These are phyloP conservation scores for Hypoxylon crocopeplum DNA, from an alignment of 495 filamentous ascomycete genomes.

Conservation along the genomic window DNA sequence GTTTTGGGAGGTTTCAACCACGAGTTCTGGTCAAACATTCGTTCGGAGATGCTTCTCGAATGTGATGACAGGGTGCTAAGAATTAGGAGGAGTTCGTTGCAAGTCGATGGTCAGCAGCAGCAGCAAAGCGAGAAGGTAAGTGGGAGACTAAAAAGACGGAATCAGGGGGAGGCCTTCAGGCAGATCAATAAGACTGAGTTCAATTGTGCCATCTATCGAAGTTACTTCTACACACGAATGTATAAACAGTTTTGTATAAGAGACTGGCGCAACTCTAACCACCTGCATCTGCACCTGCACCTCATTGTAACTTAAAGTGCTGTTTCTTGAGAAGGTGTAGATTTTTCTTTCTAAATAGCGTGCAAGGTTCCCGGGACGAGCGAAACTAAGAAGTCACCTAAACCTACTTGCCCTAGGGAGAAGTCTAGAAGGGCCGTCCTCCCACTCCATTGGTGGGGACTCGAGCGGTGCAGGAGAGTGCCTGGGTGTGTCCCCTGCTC, in stretches of 20 bases:
- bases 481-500: constrained; percentile 1
- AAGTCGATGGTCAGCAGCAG: background rate
- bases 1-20: constrained; percentile 8
- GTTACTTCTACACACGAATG: too few relatives aligned
- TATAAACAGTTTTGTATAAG: too few relatives aligned
- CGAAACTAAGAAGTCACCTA: constrained; percentile 11
- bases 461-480: constrained; percentile 10
- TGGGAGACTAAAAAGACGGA: too few relatives aligned
- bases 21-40: constrained; percentile 20
- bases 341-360: background rate
- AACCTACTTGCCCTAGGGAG: constrained; percentile 25
- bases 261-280: background rate
- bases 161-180: too few relatives aligned
- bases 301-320: too few relatives aligned
- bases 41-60: constrained; percentile 29
- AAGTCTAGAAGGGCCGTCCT: constrained; percentile 29
- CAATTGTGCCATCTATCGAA: too few relatives aligned
- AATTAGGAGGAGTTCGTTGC: background rate
- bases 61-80: too few relatives aligned
- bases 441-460: constrained; percentile 12
- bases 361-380: constrained; percentile 7
- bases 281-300: too few relatives aligned
- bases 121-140: background rate
- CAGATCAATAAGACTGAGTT: too few relatives aligned
- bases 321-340: too few relatives aligned